Percentiles rank a stretch among this genome's conserved stretches.
phyloP scores from a whole-genome alignment of 2,329 filamentous ascomycete genomes.

The Trichoderma pleuroti region DNA sequence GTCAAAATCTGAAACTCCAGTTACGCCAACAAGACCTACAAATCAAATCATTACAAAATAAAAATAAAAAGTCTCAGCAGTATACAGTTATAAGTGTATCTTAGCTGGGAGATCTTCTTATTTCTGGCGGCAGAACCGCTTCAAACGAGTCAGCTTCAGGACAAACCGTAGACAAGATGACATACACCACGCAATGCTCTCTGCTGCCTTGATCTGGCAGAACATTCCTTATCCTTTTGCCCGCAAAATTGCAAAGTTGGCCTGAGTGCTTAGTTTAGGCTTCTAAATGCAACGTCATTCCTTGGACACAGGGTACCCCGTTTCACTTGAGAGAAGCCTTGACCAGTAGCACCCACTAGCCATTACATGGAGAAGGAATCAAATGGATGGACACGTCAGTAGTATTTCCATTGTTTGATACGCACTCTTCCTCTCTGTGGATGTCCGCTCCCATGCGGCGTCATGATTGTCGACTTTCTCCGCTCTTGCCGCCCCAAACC shows the following conservation, averaged over 20 bases:
- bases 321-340: background rate
- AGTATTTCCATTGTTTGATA: background rate
- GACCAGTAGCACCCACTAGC: background rate
- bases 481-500: background rate
- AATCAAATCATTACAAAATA: background rate
- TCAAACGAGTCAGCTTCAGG: background rate
- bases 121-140: background rate
- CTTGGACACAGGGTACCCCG: background rate
- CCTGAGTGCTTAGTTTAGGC: background rate
- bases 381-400: background rate
- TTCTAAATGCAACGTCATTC: background rate
- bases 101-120: fast-evolving
- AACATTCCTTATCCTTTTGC: background rate
- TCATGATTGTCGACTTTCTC: background rate
- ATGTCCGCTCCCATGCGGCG: background rate
- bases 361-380: background rate
- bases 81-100: background rate
- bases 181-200: background rate
- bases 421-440: background rate
- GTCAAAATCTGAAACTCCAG: background rate
- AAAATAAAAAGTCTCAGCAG: background rate
- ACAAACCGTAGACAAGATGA: background rate
- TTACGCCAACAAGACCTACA: background rate
- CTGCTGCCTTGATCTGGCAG: background rate
- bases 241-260: background rate